phyloP scores from a whole-genome alignment of 768 basidiomycete species.

The Trametes cubensis region DNA sequence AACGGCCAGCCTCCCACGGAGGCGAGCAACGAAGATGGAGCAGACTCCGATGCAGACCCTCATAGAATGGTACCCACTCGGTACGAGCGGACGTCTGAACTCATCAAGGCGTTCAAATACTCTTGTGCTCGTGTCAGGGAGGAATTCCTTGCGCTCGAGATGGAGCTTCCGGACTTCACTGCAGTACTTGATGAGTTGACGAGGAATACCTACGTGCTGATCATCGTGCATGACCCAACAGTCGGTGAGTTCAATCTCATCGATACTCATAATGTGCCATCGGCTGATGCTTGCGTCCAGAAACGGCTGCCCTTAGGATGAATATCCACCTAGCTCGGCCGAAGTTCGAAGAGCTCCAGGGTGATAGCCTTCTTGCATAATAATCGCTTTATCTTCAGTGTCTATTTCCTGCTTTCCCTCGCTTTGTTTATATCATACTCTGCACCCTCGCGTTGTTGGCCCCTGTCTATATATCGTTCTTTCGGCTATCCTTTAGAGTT shows the following conservation, averaged over 20 bases:
- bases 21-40: constrained; percentile 19
- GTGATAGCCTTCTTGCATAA: constrained; percentile 52
- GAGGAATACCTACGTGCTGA: constrained; percentile 87
- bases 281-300: constrained; percentile 43
- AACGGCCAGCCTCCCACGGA: constrained; percentile 14
- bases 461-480: neutral
- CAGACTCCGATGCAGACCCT: constrained; percentile 34
- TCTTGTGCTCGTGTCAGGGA: constrained; percentile 84
- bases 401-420: neutral
- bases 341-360: constrained; percentile 90
- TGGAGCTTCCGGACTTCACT: constrained; percentile 84
- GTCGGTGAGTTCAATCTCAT: constrained; percentile 59
- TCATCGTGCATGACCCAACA: constrained; percentile 86
- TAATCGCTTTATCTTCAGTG: neutral
- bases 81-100: constrained; percentile 87
- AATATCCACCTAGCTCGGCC: constrained; percentile 85
- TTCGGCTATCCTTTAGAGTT: too few species aligned
- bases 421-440: neutral
- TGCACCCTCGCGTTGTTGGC: neutral
- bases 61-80: constrained; percentile 66
- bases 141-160: constrained; percentile 84
- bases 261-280: neutral
- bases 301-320: constrained; percentile 84
- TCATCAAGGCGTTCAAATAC: constrained; percentile 95
- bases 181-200: constrained; percentile 93